Evolutionary conservation across 1,284 basidiomycete genomes (phyloP), one percentile per base, ranked within the genome.

Genomic region (Pseudozyma sp.): DNA sequence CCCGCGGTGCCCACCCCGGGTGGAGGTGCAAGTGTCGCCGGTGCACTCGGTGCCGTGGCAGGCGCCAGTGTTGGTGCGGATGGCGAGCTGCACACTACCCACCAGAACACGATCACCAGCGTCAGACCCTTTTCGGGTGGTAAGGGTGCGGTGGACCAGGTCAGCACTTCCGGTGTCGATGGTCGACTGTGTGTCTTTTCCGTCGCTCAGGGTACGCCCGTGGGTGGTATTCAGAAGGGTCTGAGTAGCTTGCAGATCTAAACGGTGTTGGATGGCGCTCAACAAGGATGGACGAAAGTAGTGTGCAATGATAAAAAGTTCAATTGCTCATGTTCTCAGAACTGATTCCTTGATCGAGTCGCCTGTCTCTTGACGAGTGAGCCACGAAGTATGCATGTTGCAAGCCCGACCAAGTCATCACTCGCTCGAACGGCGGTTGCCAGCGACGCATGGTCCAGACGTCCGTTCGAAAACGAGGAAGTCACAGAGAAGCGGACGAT

Each of bases 51-150:
- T 0, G 83, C 86, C 2, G 89, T 85, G 0, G 81, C 85, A 47
- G 83, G 87, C 53, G 90, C 93, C 81, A 92, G 91, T 11, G 80
- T 84, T 14, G 81, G 92, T 92, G 84, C 87, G 93, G 68, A 87
- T 88, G 82, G 84, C 80, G 79, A 99, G 47, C 69, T 84, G 29
- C 81, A 83, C 66, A 83, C 96, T 4, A 89, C 97, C 44, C 97
- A 99, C 85, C 96, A 98, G 88, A 99, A 99, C 87, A 97, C 95
- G 44, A 98, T 99, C 85, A 98, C 94, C n/a, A 91, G 68, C 43
- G 71, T 84, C 10, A 64, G 82, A 7, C 49, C 73, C 2, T 82
- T 74, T 68, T 53, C 87, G 19, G 89, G 89, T 0, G 16, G 34
- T 5, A 78, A 66, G 1, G 58, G 24, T 0, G 85, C 88, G 4